These are phyloP conservation scores for Skeletonema menzelii DNA, from an alignment of 108 stramenopile species.

Conservation along the genomic window DNA sequence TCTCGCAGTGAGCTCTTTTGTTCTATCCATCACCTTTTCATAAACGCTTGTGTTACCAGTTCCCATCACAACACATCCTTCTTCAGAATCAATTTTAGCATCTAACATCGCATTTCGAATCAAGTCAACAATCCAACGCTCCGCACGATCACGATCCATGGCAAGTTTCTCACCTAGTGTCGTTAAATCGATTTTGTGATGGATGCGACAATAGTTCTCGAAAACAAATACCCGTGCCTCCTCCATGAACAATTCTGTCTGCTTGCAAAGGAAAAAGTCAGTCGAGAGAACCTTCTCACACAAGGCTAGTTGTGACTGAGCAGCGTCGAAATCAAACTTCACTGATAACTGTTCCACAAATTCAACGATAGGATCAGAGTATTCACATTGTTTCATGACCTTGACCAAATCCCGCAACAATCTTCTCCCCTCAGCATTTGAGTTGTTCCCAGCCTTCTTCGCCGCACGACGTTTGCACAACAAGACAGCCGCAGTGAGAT, in stretches of 20 bases:
- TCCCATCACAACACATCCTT: conserved; percentile 96
- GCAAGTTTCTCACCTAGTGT: conserved; percentile 94
- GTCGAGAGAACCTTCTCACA: conserved; percentile 85
- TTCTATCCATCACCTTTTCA: conserved; percentile 97
- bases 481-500: conserved; percentile 96
- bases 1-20: conserved; percentile 90
- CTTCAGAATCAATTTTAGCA: conserved; percentile 95
- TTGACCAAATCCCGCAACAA: conserved; percentile 87
- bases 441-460: conserved; percentile 67
- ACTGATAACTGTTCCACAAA: conserved; percentile 96
- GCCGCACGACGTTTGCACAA: conserved; percentile 88
- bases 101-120: conserved; percentile 93
- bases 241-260: conserved; percentile 95
- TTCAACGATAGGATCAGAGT: conserved; percentile 96
- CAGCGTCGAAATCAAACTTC: conserved; percentile 98
- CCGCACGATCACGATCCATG: conserved; percentile 93
- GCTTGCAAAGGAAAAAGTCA: conserved; percentile 98
- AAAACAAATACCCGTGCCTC: conserved; percentile 98
- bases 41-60: conserved; percentile 72
- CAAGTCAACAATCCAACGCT: conserved; percentile 98
- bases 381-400: conserved; percentile 92
- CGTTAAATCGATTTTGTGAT: conserved; percentile 96
- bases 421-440: conserved; percentile 65
- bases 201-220: conserved; percentile 99
- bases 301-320: conserved; percentile 86